Conservation (phyloP, 2,329 filamentous ascomycete species). For the Zymoseptoria passerinii region DNA sequence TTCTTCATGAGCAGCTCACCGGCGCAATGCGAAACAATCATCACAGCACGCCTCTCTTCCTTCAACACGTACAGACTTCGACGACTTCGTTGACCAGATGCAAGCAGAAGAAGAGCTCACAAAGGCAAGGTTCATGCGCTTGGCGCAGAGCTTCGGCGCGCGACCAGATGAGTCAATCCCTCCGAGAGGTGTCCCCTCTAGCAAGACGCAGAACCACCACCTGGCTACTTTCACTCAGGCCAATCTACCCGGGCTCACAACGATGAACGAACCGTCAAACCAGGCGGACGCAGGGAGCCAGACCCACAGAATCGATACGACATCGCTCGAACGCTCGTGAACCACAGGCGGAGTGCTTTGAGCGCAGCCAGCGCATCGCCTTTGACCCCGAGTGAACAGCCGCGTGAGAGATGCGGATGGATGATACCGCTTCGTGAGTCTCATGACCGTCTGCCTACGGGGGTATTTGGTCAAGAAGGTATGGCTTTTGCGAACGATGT, state of each 20-base stretch:
- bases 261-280: not conserved
- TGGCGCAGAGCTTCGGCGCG: not conserved
- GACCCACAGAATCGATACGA: not conserved
- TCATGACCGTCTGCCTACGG: not conserved
- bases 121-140: not conserved
- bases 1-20: not conserved
- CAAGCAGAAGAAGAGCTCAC: not conserved
- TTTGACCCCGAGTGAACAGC: not conserved
- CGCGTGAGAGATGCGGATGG: not conserved
- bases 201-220: not conserved
- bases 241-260: not conserved
- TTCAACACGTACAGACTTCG: not conserved
- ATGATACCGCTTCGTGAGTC: not conserved
- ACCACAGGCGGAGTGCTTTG: not conserved
- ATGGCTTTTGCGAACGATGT: not conserved
- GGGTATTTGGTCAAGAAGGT: not conserved
- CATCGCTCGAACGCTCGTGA: not conserved
- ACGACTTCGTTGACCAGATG: not conserved
- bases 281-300: not conserved
- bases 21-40: not conserved
- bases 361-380: no score
- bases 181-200: not conserved
- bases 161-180: not conserved
- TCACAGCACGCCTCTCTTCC: not conserved
- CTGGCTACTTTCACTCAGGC: no score